Percentiles rank a stretch among this genome's conserved stretches.
phyloP scores from a whole-genome alignment of 1,139 yeast species.

The Taiozyma sp. region DNA sequence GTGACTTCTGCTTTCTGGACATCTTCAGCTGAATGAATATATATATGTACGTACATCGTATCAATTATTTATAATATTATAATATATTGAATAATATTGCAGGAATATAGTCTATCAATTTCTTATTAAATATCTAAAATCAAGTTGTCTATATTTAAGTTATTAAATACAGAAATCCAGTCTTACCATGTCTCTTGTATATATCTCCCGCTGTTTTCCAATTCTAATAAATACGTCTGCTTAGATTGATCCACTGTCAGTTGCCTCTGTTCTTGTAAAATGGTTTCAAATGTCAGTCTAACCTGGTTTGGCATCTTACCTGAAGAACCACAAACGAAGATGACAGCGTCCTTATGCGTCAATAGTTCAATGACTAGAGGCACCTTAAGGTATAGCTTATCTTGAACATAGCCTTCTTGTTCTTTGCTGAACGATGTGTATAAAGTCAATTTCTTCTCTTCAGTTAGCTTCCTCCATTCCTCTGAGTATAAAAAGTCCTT shows the following conservation, averaged over 20 bases:
- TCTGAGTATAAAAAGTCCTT: conserved; percentile 66
- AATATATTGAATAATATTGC: no score
- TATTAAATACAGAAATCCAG: neutral
- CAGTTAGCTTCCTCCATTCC: conserved; percentile 40
- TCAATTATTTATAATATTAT: no score
- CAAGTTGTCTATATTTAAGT: neutral
- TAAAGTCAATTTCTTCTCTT: conserved; percentile 33
- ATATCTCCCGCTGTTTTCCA: conserved; percentile 68
- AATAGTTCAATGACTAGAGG: conserved; percentile 46
- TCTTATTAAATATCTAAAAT: neutral
- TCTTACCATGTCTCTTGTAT: conserved; percentile 87
- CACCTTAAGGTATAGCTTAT: conserved; percentile 48
- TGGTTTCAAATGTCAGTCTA: conserved; percentile 46
- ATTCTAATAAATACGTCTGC: conserved; percentile 39
- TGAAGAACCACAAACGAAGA: conserved; percentile 87
- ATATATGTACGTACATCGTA: no score
- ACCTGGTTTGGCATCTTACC: conserved; percentile 96
- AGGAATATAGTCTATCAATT: no score
- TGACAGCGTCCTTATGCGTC: conserved; percentile 46
- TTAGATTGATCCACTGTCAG: conserved; percentile 43
- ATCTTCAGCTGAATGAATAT: no score
- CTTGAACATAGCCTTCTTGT: conserved; percentile 60
- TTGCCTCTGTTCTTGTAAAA: conserved; percentile 20
- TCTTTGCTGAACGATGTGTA: conserved; percentile 64
- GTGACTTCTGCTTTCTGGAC: no score